These are phyloP conservation scores for Chaetoscypha palmicola DNA, from an alignment of 2,329 filamentous ascomycete species.

Conservation along the genomic window DNA sequence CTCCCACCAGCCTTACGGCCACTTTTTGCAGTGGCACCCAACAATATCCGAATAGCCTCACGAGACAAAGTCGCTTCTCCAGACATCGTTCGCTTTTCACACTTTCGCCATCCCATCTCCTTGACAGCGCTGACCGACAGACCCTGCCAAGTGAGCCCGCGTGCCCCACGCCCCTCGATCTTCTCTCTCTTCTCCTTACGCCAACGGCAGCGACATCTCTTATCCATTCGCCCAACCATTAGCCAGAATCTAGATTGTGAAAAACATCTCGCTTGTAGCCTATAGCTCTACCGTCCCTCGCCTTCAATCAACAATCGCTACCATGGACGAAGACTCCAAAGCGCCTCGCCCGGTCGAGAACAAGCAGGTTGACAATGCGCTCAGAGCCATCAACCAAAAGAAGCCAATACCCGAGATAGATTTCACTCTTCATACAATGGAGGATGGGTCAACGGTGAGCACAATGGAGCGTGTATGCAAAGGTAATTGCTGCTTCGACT, in stretches of 20 bases:
- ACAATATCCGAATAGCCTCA: background rate
- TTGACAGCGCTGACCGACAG: slow-evolving; percentile 14
- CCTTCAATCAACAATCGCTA: slow-evolving; percentile 10
- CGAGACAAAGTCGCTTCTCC: background rate
- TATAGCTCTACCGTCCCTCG: background rate
- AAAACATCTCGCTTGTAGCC: too few relatives aligned
- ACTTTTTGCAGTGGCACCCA: background rate
- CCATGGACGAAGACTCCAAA: slow-evolving; percentile 27
- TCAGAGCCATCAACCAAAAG: slow-evolving; percentile 90
- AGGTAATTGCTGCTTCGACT: slow-evolving; percentile 51
- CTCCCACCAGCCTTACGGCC: background rate
- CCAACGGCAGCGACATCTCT: too few relatives aligned
- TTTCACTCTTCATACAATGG: slow-evolving; percentile 97
- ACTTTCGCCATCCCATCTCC: too few relatives aligned
- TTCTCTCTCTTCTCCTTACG: background rate
- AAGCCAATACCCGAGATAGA: slow-evolving; percentile 95
- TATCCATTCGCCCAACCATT: too few relatives aligned
- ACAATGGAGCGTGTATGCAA: slow-evolving; percentile 96
- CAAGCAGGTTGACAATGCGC: slow-evolving; percentile 73
- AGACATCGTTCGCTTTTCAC: slow-evolving; percentile 1
- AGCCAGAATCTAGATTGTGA: too few relatives aligned
- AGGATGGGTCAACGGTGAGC: slow-evolving; percentile 92
- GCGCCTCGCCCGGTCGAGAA: slow-evolving; percentile 17
- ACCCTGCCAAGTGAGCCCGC: slow-evolving; percentile 11
- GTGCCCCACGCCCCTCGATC: slow-evolving; percentile 7